Conservation (phyloP, 1,284 basidiomycete genomes). For the Malassezia psittaci region DNA sequence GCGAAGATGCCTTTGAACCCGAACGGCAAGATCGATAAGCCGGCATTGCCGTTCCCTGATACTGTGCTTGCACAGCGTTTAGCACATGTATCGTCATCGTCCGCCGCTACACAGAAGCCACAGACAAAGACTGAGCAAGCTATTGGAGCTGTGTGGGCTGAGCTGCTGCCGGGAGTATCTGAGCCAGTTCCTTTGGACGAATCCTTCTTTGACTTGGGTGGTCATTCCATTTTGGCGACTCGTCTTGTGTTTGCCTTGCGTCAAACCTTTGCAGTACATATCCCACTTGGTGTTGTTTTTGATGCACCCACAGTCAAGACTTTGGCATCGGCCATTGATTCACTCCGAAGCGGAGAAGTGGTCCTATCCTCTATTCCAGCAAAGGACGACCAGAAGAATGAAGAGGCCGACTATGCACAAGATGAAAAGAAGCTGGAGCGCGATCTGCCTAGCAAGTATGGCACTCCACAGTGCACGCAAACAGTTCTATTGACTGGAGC, state of each 20-base stretch:
- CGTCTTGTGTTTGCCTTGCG: slow-evolving; percentile 93
- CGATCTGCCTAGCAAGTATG: slow-evolving; percentile 28
- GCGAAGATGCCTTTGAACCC: slow-evolving; percentile 94
- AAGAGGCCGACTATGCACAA: slow-evolving; percentile 57
- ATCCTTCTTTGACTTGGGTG: slow-evolving; percentile 95
- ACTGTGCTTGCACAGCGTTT: slow-evolving; percentile 59
- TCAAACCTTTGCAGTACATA: slow-evolving; percentile 80
- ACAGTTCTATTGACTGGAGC: slow-evolving; percentile 92
- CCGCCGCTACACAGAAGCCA: slow-evolving; percentile 14
- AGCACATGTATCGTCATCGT: slow-evolving; percentile 22
- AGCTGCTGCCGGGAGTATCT: slow-evolving; percentile 70
- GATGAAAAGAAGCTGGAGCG: slow-evolving; percentile 64
- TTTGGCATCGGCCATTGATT: slow-evolving; percentile 71
- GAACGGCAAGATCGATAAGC: slow-evolving; percentile 98
- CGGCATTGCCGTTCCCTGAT: slow-evolving; percentile 95
- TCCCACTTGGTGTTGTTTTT: slow-evolving; percentile 85
- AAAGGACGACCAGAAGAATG: slow-evolving; percentile 28
- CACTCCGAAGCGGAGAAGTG: slow-evolving; percentile 67
- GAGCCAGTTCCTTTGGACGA: slow-evolving; percentile 75
- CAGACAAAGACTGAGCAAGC: slow-evolving; percentile 64
- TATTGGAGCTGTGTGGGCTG: slow-evolving; percentile 67
- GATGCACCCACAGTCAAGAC: slow-evolving; percentile 75
- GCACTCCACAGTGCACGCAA: slow-evolving; percentile 42
- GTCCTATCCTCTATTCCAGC: slow-evolving; percentile 52
- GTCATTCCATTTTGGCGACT: slow-evolving; percentile 95